Evolutionary conservation across 139 green algal species (phyloP), one percentile per base, ranked within the genome.

Genomic region (Microglena sp.): DNA sequence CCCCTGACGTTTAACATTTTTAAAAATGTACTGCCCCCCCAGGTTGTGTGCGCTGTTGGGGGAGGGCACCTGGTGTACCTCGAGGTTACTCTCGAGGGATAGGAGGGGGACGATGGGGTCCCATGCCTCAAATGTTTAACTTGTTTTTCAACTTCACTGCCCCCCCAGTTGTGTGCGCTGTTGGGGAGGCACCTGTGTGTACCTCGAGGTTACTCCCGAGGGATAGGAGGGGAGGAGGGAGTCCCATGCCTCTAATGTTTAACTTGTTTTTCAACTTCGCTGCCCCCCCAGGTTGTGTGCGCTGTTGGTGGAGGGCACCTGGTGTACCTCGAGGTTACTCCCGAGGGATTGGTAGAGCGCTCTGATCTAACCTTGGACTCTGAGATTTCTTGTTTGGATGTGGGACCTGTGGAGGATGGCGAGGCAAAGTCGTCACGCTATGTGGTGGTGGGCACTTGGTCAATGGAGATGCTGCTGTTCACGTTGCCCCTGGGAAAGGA

Each of bases 311-410:
- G 82, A 7, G 84, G 87, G 30, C 68, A 78, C 24, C 45, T 96
- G 28, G 73, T 89, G 31, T 80, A 82, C 43, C 69, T 97, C 35
- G 75, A 91, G 55, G 64, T 96, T 3, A 70, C 31, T n/a, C 64
- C 60, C 6, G 64, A 68, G 0, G 33, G 55, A 33, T 43, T 95
- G 32, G 5, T 33, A 1, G 81, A 95, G 70, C 61, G 64, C 18
- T 76, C 33, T 1, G 64, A 72, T 22, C 59, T 68, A 7, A 61
- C 77, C 35, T 68, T 96, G 64, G 77, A 85, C 1, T 62, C 70
- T 7, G 91, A 98, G 68, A 79, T 98, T 5, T 79, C 91, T 0
- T 98, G 92, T 75, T 54, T 98, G 28, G 93, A 98, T 11, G 26
- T 73, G 18, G 43, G 26, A 26, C 31, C 21, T 45, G 6, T 46